Conservation (phyloP, 495 filamentous ascomycete genomes). For the Penicillium subrubescens region DNA sequence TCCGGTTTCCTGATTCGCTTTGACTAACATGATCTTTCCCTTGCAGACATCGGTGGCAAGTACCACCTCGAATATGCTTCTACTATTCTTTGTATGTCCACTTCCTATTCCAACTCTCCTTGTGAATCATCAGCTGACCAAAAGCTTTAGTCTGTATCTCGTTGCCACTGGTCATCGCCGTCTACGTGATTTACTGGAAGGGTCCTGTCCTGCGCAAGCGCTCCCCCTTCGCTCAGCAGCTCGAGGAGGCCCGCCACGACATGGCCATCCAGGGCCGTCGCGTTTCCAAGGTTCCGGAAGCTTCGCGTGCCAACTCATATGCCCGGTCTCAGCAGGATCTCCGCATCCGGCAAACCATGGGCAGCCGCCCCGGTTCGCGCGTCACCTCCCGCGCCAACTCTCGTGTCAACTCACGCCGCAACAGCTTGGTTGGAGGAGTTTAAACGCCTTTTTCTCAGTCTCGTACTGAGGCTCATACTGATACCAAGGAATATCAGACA, state of each 20-base stretch:
- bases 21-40: background rate
- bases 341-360: slow-evolving; percentile 46
- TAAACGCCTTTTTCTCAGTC: background rate
- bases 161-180: slow-evolving; percentile 65
- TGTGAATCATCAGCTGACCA: background rate
- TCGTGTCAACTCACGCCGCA: slow-evolving; percentile 39
- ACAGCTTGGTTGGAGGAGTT: slow-evolving; percentile 28
- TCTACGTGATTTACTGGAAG: slow-evolving; percentile 78
- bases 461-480: background rate
- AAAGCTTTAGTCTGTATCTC: slow-evolving; percentile 58
- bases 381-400: slow-evolving; percentile 41
- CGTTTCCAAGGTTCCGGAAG: slow-evolving; percentile 39
- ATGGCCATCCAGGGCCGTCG: slow-evolving; percentile 39
- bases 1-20: background rate
- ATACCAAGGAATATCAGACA: background rate
- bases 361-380: slow-evolving; percentile 44
- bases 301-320: slow-evolving; percentile 47
- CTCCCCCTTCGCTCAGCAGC: slow-evolving; percentile 72
- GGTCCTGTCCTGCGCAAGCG: slow-evolving; percentile 68
- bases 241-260: slow-evolving; percentile 57
- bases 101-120: background rate
- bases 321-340: slow-evolving; percentile 53
- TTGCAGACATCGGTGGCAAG: slow-evolving; percentile 60
- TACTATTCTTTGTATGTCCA: slow-evolving; percentile 63
- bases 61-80: slow-evolving; percentile 66